Evolutionary conservation across 441 rosid species (phyloP).

Genomic region (Flueggea neowawraea): DNA sequence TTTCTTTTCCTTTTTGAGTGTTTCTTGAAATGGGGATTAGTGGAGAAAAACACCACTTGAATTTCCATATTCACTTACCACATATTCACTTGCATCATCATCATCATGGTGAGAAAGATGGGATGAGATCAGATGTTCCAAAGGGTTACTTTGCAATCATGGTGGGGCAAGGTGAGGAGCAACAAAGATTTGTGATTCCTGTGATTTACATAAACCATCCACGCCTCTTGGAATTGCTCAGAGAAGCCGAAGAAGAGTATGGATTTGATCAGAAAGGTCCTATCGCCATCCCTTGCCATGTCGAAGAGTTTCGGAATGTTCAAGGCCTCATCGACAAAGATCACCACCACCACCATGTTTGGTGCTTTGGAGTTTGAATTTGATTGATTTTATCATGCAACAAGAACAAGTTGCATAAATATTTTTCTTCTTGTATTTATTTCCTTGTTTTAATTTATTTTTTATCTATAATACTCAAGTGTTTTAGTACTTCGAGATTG

Average conservation of each 20-base stretch:
- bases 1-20: background rate
- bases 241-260: slow-evolving; percentile 83
- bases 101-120: slow-evolving; percentile 25
- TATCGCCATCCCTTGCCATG: slow-evolving; percentile 77
- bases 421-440: too few relatives aligned
- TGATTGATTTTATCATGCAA: too few relatives aligned
- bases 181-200: slow-evolving; percentile 67
- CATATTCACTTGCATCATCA: slow-evolving; percentile 33
- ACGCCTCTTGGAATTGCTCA: slow-evolving; percentile 49
- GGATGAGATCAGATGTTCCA: slow-evolving; percentile 37
- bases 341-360: slow-evolving; percentile 29
- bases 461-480: too few relatives aligned
- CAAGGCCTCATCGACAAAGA: slow-evolving; percentile 65
- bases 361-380: slow-evolving; percentile 47
- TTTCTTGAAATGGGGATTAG: background rate
- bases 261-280: slow-evolving; percentile 75
- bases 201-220: slow-evolving; percentile 79
- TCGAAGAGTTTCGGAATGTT: slow-evolving; percentile 59
- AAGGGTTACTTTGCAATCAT: slow-evolving; percentile 71
- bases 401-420: too few relatives aligned
- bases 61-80: slow-evolving; percentile 51
- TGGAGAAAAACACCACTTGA: slow-evolving; percentile 35
- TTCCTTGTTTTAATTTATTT: too few relatives aligned
- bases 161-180: slow-evolving; percentile 76
- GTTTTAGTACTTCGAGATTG: too few relatives aligned